Evolutionary conservation across 495 filamentous ascomycete genomes (phyloP), one percentile per base, ranked within the genome.

Genomic region (Penicillium canescens): DNA sequence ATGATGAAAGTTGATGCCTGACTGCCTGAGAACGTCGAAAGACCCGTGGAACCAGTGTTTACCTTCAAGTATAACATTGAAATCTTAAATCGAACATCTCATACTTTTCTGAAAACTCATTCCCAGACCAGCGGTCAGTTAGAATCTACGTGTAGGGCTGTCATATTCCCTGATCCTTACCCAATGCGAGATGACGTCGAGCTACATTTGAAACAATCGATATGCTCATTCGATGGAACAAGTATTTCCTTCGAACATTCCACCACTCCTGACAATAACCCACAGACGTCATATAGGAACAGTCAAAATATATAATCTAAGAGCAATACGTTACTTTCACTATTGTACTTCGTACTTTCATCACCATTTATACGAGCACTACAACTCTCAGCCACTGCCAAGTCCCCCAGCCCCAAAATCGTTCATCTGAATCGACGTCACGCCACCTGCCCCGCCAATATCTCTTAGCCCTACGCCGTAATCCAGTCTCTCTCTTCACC

Each of bases 381-480:
- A 42, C 14, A 35, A 49, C 57, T 54, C 42, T 46, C 55, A 59
- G 59, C 56, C 48, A 51, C 48, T 51, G 50, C 52, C 39, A 38
- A 58, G 54, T 40, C 35, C 45, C n/a, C 51, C 42, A 56, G 34
- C 52, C 48, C 48, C 43, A 40, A 14, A 13, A 20, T 42, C 35
- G 31, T 20, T 31, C 21, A 42, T 56, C 54, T 56, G 49, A 52
- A 42, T 50, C 60, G 57, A 60, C 60, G 58, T 61, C 61, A 65
- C 64, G 54, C 61, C 64, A 65, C 64, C 52, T 56, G 54, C 60
- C 64, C 64, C 59, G 64, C 60, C 47, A 43, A 55, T 14, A 48
- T 48, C 42, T 52, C 42, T 46, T 14, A 20, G 21, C 37, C 40
- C 16, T 54, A 31, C 42, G 7, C 20, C 18, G 34, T 6, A n/a